Percentiles rank a stretch among this genome's conserved stretches.
Conservation (phyloP, 2,329 filamentous ascomycete genomes). For the Tothia fuscella region DNA sequence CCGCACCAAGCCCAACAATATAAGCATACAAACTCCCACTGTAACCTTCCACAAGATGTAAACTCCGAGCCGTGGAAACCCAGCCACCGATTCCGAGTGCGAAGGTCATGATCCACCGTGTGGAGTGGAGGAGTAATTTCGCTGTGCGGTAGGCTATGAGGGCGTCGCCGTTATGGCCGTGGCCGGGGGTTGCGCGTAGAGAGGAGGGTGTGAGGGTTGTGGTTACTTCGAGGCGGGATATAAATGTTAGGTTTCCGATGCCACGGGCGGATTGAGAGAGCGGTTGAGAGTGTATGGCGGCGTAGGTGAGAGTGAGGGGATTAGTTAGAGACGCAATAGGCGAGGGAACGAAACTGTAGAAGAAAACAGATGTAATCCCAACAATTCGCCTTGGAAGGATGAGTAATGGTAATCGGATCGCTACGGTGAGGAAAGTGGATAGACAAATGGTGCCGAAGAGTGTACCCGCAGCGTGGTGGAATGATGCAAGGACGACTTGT, state of each 20-base stretch:
- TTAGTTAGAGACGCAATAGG: conserved; percentile 80
- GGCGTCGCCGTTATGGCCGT: too few relatives aligned
- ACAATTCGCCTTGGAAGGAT: conserved; percentile 67
- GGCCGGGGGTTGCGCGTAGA: conserved; percentile 20
- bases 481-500: conserved; percentile 71
- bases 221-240: conserved; percentile 60
- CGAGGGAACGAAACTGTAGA: conserved; percentile 71
- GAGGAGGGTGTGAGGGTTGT: conserved; percentile 43
- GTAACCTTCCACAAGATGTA: conserved; percentile 44
- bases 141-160: conserved; percentile 83
- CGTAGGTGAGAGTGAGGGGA: conserved; percentile 82
- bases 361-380: conserved; percentile 55
- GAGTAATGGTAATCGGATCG: conserved; percentile 74
- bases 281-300: conserved; percentile 82
- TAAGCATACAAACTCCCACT: conserved; percentile 89
- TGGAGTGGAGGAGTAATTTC: conserved; percentile 83
- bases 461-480: conserved; percentile 70
- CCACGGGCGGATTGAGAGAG: conserved; percentile 67
- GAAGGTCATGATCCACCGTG: conserved; percentile 80
- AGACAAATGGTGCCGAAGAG: conserved; percentile 89
- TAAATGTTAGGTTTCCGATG: conserved; percentile 69
- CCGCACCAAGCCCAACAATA: conserved; percentile 81
- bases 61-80: conserved; percentile 78
- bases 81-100: conserved; percentile 90
- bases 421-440: conserved; percentile 67